Conservation (phyloP, 148 eudicot species). For the Hydrangea macrophylla region DNA sequence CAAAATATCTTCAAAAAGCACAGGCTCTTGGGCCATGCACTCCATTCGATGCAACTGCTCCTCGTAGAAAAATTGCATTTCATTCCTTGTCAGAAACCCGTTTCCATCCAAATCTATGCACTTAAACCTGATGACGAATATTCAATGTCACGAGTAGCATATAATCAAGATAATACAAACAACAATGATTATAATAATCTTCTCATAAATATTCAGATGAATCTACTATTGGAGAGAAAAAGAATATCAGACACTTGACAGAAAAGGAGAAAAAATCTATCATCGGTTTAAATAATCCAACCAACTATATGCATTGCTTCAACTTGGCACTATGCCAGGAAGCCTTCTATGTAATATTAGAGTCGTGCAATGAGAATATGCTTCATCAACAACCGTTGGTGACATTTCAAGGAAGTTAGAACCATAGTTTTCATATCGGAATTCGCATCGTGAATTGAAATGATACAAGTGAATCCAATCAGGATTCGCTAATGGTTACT, state of each 20-base stretch:
- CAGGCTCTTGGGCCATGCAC: constrained; percentile 98
- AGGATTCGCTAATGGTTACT: too few relatives aligned
- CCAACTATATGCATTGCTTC: not conserved
- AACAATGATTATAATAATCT: constrained; percentile 4
- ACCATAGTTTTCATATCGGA: too few relatives aligned
- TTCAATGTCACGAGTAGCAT: constrained; percentile 2
- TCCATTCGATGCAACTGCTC: constrained; percentile 99
- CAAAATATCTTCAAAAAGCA: constrained; percentile 92
- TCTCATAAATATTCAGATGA: constrained; percentile 1
- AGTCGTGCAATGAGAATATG: constrained; percentile 1
- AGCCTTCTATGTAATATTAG: not conserved
- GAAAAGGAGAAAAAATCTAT: not conserved
- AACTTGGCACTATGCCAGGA: not conserved
- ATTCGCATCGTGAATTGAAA: too few relatives aligned
- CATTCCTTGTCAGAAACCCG: constrained; percentile 77
- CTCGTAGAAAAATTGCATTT: constrained; percentile 95
- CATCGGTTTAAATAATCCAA: not conserved
- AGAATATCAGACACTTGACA: not conserved
- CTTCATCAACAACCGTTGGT: constrained; percentile 3
- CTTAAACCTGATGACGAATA: constrained; percentile 64
- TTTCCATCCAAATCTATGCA: constrained; percentile 97
- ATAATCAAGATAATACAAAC: too few relatives aligned
- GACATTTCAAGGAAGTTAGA: not conserved
- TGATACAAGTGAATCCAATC: too few relatives aligned
- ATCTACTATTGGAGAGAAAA: not conserved